These are phyloP conservation scores for Lactarius deliciosus DNA, from an alignment of 768 basidiomycete genomes.

Conservation along the genomic window DNA sequence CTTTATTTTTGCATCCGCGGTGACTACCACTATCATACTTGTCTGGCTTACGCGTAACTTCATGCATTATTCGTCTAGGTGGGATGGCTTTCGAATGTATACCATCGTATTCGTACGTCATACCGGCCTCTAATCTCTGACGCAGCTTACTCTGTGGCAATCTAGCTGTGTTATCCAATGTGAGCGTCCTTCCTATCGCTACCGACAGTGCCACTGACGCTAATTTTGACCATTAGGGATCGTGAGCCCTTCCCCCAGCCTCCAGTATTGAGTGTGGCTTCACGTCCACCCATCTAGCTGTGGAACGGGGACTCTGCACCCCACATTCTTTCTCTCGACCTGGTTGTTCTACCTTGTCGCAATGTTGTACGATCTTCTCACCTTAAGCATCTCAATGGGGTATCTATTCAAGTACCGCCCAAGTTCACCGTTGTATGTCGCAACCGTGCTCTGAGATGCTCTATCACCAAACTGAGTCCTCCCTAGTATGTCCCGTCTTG, in stretches of 20 bases:
- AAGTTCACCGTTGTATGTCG: conserved; percentile 35
- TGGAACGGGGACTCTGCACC: conserved; percentile 38
- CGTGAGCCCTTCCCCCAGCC: conserved; percentile 32
- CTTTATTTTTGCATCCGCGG: conserved; percentile 46
- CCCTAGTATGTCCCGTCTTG: conserved; percentile 31
- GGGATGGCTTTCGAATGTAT: conserved; percentile 58
- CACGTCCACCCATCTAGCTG: conserved; percentile 43
- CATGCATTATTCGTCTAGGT: conserved; percentile 35
- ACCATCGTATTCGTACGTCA: conserved; percentile 48
- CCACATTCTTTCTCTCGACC: conserved; percentile 38
- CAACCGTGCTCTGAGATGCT: background rate
- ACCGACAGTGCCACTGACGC: background rate
- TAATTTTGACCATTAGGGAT: conserved; percentile 34
- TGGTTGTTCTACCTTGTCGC: conserved; percentile 60
- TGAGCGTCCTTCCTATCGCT: background rate
- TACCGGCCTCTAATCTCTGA: conserved; percentile 8
- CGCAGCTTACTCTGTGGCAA: conserved; percentile 23
- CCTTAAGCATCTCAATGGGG: conserved; percentile 48
- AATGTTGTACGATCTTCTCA: conserved; percentile 56
- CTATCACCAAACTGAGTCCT: background rate
- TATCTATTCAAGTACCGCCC: conserved; percentile 53
- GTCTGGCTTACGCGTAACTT: background rate
- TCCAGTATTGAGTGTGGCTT: background rate
- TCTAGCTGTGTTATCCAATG: conserved; percentile 10
- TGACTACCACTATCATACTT: conserved; percentile 38